These are phyloP conservation scores for Ascochyta fabae DNA, from an alignment of 2,329 filamentous ascomycete species.

Conservation along the genomic window DNA sequence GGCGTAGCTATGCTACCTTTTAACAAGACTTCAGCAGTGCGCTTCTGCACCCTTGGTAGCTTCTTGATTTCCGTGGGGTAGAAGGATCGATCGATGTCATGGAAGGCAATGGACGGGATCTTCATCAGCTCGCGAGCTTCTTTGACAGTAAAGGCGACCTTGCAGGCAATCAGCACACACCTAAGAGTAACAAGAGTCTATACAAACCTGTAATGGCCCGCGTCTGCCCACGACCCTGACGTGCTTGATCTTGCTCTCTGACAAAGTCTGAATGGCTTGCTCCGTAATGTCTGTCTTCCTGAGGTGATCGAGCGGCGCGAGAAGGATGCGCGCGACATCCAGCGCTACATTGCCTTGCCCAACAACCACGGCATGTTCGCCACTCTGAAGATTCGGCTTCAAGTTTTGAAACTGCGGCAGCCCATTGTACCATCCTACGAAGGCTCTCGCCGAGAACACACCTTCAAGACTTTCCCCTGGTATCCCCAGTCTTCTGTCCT, in stretches of 20 bases:
- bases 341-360: constrained; percentile 97
- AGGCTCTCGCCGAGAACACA: constrained; percentile 86
- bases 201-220: constrained; percentile 79
- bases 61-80: constrained; percentile 70
- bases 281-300: constrained; percentile 88
- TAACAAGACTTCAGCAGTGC: constrained; percentile 79
- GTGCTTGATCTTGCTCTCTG: constrained; percentile 74
- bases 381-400: constrained; percentile 73
- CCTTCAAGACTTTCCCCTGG: constrained; percentile 79
- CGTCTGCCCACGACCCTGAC: constrained; percentile 89
- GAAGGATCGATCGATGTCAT: constrained; percentile 69
- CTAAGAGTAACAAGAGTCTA: neutral
- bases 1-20: constrained; percentile 70
- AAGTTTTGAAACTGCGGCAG: constrained; percentile 80
- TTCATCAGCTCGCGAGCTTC: constrained; percentile 88
- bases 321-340: constrained; percentile 86
- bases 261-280: constrained; percentile 76
- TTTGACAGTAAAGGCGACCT: constrained; percentile 95
- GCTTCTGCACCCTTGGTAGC: constrained; percentile 76
- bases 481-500: constrained; percentile 79
- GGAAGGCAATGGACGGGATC: constrained; percentile 73
- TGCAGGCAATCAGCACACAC: constrained; percentile 22
- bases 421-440: constrained; percentile 99
- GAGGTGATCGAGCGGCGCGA: constrained; percentile 76
- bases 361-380: constrained; percentile 85